These are phyloP conservation scores for Hamamelis virginiana DNA, from an alignment of 164 flowering plant species.

Conservation along the genomic window DNA sequence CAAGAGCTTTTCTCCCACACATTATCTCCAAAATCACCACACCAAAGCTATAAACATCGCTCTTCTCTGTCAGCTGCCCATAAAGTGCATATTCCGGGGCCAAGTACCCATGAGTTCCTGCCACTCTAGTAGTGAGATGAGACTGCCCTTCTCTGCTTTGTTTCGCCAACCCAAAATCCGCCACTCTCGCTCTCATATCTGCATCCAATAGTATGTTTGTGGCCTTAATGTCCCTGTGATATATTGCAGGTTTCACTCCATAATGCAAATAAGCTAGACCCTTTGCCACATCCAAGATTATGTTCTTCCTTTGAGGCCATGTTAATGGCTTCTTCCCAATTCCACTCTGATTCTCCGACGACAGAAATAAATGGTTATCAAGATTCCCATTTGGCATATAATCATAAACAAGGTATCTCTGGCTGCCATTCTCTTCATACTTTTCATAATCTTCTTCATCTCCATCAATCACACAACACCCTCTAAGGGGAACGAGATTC, in stretches of 20 bases:
- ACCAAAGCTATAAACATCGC: slow-evolving; percentile 89
- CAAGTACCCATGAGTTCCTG: slow-evolving; percentile 85
- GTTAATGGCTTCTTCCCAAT: slow-evolving; percentile 29
- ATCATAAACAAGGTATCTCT: slow-evolving; percentile 65
- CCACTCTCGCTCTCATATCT: slow-evolving; percentile 75
- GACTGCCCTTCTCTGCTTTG: slow-evolving; percentile 76
- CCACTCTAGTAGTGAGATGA: slow-evolving; percentile 83
- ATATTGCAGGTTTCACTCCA: slow-evolving; percentile 80
- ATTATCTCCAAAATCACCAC: slow-evolving; percentile 73
- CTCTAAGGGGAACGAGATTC: slow-evolving; percentile 67
- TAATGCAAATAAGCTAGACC: slow-evolving; percentile 79
- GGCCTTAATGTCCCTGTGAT: slow-evolving; percentile 76
- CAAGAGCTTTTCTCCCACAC: slow-evolving; percentile 84
- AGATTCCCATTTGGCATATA: slow-evolving; percentile 82
- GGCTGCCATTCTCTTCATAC: slow-evolving; percentile 28
- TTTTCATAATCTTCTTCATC: slow-evolving; percentile 15
- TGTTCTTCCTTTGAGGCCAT: slow-evolving; percentile 73
- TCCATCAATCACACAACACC: slow-evolving; percentile 57
- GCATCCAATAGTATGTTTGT: slow-evolving; percentile 76
- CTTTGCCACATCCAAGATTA: slow-evolving; percentile 76
- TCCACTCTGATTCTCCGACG: slow-evolving; percentile 7
- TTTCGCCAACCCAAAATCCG: slow-evolving; percentile 80
- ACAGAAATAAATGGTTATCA: slow-evolving; percentile 52
- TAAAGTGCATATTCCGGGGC: slow-evolving; percentile 90
- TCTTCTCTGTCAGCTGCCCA: slow-evolving; percentile 84